These are phyloP conservation scores for Tolypocladium paradoxum DNA, from an alignment of 2,329 filamentous ascomycete species.

Conservation along the genomic window DNA sequence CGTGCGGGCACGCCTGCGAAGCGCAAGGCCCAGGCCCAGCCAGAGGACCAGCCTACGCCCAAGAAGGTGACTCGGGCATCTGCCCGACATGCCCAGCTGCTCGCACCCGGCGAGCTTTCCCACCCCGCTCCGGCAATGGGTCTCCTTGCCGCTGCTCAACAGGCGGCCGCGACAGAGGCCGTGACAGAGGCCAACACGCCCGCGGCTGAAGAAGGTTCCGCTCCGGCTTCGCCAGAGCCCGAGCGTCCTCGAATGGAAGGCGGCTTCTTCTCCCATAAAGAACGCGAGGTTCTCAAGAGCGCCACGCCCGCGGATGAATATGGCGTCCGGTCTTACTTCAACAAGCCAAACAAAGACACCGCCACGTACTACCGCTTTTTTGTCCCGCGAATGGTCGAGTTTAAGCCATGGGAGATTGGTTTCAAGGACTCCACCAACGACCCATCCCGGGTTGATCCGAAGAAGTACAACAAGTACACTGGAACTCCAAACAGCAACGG, in stretches of 20 bases:
- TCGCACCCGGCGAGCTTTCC: slow-evolving; percentile 12
- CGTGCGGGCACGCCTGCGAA: slow-evolving; percentile 20
- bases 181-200: slow-evolving; percentile 19
- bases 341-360: slow-evolving; percentile 28
- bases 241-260: slow-evolving; percentile 15
- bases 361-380: slow-evolving; percentile 43
- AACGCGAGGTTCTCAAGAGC: slow-evolving; percentile 26
- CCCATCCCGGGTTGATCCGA: slow-evolving; percentile 12
- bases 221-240: slow-evolving; percentile 25
- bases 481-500: slow-evolving; percentile 42
- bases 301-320: slow-evolving; percentile 38
- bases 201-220: slow-evolving; percentile 24
- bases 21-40: slow-evolving; percentile 39
- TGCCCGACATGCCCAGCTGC: slow-evolving; percentile 16
- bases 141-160: slow-evolving; percentile 27
- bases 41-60: slow-evolving; percentile 35
- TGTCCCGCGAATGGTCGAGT: slow-evolving; percentile 34
- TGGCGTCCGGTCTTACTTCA: slow-evolving; percentile 35
- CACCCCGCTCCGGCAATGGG: slow-evolving; percentile 24
- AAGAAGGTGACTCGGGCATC: slow-evolving; percentile 33
- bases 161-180: slow-evolving; percentile 17
- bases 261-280: slow-evolving; percentile 17
- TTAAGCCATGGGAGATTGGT: slow-evolving; percentile 44
- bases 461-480: slow-evolving; percentile 29
- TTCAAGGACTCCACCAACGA: slow-evolving; percentile 50